Evolutionary conservation across 2,329 filamentous ascomycete genomes (phyloP), one percentile per base, ranked within the genome.

Genomic region (Aureobasidium sp.): DNA sequence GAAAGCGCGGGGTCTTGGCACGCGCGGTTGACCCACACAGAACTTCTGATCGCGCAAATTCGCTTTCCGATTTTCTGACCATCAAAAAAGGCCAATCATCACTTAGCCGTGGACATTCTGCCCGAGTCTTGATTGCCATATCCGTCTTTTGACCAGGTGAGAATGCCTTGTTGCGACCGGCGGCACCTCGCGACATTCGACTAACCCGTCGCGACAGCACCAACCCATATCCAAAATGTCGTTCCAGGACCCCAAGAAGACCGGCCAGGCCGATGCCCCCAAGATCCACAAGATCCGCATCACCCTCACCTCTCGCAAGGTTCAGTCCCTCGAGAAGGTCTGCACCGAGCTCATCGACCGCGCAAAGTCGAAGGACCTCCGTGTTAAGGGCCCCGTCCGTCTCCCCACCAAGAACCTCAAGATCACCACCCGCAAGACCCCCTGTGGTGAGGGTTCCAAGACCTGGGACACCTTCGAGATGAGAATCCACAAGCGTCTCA

Each of bases 381-480:
- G 89, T 78, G 91, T 96, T 83, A 97, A 97, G 89, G 93, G 94
- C 76, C 91, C 93, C 77, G 93, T 97, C 80, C 91, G 93, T 76
- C 89, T 97, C 74, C 91, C 94, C 74, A 97, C 92, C 84, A 96
- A 97, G 88, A 90, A 86, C 78, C 86, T 97, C 75, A 91, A 94
- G 85, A 87, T 96, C 84, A 91, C 90, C 78, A 96, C 94, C 84
- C 89, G 94, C 77, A 99, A 99, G 89, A 97, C 94, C 69, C 94
- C 94, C 79, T 94, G 90, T 82, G 94, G 94, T 89, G 94, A 99
- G 87, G 94, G 94, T 83, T 95, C 89, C 81, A 99, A 99, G 91
- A 99, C 94, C 77, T 99, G 94, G 94, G 94, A 97, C 79, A 87
- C 85, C 80, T 99, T 84, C 81, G 93, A 99, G 88, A 95, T 99